Conservation (phyloP, 441 rosid genomes). For the Lepidium campestre region DNA sequence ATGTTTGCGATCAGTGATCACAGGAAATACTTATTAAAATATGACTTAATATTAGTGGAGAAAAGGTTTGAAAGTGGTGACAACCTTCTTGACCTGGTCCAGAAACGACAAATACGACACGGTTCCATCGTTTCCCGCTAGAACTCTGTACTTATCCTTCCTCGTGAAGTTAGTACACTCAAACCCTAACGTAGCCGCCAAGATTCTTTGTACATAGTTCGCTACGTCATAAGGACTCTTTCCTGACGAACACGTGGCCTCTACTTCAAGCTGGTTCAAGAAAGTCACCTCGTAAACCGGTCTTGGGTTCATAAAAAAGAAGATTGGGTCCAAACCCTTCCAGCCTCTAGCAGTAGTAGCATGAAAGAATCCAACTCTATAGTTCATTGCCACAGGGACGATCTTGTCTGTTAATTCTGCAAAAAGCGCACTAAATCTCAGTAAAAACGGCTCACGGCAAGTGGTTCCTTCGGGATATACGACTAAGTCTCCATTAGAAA, state of each 20-base stretch:
- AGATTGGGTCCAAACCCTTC: constrained; percentile 80
- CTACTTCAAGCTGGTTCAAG: constrained; percentile 69
- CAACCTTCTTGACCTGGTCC: constrained; percentile 48
- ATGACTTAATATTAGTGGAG: constrained; percentile 23
- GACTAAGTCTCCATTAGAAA: constrained; percentile 62
- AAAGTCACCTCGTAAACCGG: constrained; percentile 88
- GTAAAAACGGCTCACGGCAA: constrained; percentile 81
- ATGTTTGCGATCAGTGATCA: neutral
- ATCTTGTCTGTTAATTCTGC: constrained; percentile 79
- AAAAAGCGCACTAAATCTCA: constrained; percentile 78
- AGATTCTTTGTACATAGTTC: constrained; percentile 76
- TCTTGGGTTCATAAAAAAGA: constrained; percentile 93
- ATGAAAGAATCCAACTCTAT: constrained; percentile 87
- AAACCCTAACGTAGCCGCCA: constrained; percentile 84
- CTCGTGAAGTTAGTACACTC: constrained; percentile 91
- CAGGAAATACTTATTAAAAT: neutral
- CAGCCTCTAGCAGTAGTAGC: constrained; percentile 93
- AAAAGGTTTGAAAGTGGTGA: constrained; percentile 58
- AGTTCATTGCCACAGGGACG: constrained; percentile 88
- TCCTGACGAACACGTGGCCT: constrained; percentile 84
- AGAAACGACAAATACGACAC: constrained; percentile 49
- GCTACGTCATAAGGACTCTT: constrained; percentile 89
- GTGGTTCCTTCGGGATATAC: constrained; percentile 94
- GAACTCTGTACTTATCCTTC: constrained; percentile 74
- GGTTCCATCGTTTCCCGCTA: constrained; percentile 86